A percentile compares a stretch with the other conserved stretches of the same genome.
These are phyloP conservation scores for Cyberlindnera petersonii DNA, from an alignment of 805 yeast species.

Conservation along the genomic window DNA sequence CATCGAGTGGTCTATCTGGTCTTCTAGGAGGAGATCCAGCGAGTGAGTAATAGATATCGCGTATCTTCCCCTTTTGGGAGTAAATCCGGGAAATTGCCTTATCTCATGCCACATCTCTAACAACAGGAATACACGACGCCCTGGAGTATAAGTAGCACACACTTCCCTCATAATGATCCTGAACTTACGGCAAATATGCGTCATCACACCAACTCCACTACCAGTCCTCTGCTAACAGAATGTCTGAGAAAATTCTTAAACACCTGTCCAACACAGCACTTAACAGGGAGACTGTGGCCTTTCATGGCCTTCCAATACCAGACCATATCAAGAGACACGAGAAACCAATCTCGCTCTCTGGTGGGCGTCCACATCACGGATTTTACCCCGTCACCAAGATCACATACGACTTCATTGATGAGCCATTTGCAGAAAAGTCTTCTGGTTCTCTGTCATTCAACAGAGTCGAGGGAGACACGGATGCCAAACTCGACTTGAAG, in stretches of 20 bases:
- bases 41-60: neutral
- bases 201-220: neutral
- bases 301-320: conserved; percentile 19
- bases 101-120: too few species aligned
- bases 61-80: conserved; percentile 8
- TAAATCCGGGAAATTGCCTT: conserved; percentile 6
- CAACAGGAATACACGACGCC: too few species aligned
- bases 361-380: conserved; percentile 24
- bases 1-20: neutral
- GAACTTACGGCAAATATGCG: neutral
- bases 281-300: conserved; percentile 13
- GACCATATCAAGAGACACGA: conserved; percentile 47
- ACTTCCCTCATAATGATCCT: neutral
- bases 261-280: conserved; percentile 15
- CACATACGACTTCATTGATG: conserved; percentile 13
- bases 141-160: neutral
- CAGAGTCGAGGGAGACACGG: conserved; percentile 11
- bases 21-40: neutral
- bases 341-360: conserved; percentile 52
- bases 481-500: conserved; percentile 15
- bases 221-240: neutral
- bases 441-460: conserved; percentile 6
- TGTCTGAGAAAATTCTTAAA: conserved; percentile 13
- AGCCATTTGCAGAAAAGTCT: conserved; percentile 13
- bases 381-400: conserved; percentile 21